phyloP scores from a whole-genome alignment of 805 yeast genomes.

The Ogataea paradorogensis region DNA sequence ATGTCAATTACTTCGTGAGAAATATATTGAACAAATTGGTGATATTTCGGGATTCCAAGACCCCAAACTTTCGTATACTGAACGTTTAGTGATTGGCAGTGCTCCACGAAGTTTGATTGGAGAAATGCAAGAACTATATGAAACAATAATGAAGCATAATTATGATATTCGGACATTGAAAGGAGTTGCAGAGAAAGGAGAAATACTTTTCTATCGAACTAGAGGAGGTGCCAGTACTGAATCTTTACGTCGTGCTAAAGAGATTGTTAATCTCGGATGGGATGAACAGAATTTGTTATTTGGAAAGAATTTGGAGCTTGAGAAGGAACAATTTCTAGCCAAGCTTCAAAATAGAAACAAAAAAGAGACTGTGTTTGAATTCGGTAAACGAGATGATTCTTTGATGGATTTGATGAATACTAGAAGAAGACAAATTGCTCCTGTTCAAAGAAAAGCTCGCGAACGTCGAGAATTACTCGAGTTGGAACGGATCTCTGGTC shows the following conservation, averaged over 20 bases:
- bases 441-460: slow-evolving; percentile 68
- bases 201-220: slow-evolving; percentile 79
- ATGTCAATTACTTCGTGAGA: slow-evolving; percentile 47
- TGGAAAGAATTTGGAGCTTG: slow-evolving; percentile 71
- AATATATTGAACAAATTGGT: slow-evolving; percentile 40
- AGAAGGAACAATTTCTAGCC: slow-evolving; percentile 68
- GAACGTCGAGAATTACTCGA: slow-evolving; percentile 68
- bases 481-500: slow-evolving; percentile 72
- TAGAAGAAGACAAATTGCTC: slow-evolving; percentile 80
- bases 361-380: slow-evolving; percentile 94
- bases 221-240: slow-evolving; percentile 83
- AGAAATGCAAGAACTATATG: slow-evolving; percentile 66
- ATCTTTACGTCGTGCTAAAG: slow-evolving; percentile 82
- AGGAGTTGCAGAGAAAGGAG: slow-evolving; percentile 82
- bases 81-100: slow-evolving; percentile 78
- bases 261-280: slow-evolving; percentile 75
- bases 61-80: slow-evolving; percentile 68
- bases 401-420: slow-evolving; percentile 80
- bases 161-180: slow-evolving; percentile 65
- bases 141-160: slow-evolving; percentile 54
- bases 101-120: slow-evolving; percentile 75
- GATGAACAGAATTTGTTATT: slow-evolving; percentile 81
- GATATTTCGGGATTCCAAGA: slow-evolving; percentile 34
- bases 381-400: slow-evolving; percentile 65
- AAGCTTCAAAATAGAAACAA: slow-evolving; percentile 64